Conservation (phyloP, 257 asterid species). For the Fraxinus cuspidata region DNA sequence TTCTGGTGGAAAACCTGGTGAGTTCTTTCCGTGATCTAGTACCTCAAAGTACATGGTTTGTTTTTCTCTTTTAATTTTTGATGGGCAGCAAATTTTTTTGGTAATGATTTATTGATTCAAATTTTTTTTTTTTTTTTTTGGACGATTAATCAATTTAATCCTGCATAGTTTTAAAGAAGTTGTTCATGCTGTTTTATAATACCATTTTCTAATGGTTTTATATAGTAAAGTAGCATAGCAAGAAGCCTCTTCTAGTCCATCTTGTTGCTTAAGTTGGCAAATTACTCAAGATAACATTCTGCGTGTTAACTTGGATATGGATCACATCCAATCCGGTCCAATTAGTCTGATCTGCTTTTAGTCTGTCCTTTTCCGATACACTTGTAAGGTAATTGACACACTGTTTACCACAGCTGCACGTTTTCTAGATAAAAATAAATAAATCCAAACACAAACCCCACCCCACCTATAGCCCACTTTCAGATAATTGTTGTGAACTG, state of each 20-base stretch:
- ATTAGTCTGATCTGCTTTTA: background rate
- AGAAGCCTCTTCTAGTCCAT: background rate
- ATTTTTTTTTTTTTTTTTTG: background rate
- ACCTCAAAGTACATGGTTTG: background rate
- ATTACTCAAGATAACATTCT: background rate
- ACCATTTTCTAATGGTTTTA: background rate
- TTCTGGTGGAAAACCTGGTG: slow-evolving; percentile 64
- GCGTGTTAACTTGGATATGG: background rate
- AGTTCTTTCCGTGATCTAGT: slow-evolving; percentile 16
- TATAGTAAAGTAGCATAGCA: background rate
- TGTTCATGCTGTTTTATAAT: background rate
- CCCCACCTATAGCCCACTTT: background rate
- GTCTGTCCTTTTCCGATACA: background rate
- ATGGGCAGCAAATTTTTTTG: background rate
- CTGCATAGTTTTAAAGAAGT: background rate
- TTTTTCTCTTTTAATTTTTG: background rate
- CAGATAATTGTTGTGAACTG: background rate
- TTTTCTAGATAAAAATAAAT: background rate
- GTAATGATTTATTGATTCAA: background rate
- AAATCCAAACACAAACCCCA: background rate
- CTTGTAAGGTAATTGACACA: background rate
- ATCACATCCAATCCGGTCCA: background rate
- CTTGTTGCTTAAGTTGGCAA: background rate
- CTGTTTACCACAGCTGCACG: too few relatives aligned
- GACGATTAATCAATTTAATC: background rate